These are phyloP conservation scores for Theileria orientalis DNA, from an alignment of 169 alveolate genomes.

Conservation along the genomic window DNA sequence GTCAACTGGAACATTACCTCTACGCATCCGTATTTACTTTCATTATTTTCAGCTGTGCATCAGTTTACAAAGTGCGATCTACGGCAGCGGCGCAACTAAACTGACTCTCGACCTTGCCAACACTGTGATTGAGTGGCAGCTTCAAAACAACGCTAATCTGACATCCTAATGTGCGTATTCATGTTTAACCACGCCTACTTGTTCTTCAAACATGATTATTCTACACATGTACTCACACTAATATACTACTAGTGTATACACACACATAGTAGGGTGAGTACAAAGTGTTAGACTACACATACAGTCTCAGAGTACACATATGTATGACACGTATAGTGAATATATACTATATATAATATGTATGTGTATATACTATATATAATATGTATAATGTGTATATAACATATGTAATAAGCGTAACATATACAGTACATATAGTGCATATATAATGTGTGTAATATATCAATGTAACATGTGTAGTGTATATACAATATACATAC, in stretches of 20 bases:
- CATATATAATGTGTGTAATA: not conserved
- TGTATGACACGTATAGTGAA: not conserved
- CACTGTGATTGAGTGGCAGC: slow-evolving; percentile 75
- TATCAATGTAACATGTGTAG: not conserved
- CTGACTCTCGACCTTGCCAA: slow-evolving; percentile 80
- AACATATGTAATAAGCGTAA: no score
- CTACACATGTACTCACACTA: no score
- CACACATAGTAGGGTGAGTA: no score
- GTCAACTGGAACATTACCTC: no score
- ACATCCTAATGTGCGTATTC: no score
- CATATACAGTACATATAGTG: not conserved
- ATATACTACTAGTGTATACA: no score
- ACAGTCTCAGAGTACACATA: not conserved
- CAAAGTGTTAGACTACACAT: no score
- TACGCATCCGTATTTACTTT: not conserved
- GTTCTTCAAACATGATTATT: no score
- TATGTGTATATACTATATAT: not conserved
- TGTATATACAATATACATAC: no score
- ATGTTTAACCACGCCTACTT: not conserved
- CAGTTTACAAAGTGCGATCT: slow-evolving; percentile 77
- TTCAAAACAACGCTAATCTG: slow-evolving; percentile 34
- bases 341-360: not conserved
- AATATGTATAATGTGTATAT: not conserved
- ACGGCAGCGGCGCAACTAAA: slow-evolving; percentile 75
- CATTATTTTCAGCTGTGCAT: slow-evolving; percentile 48